These are phyloP conservation scores for Gyromitra esculenta DNA, from an alignment of 2,329 filamentous ascomycete genomes.

Conservation along the genomic window DNA sequence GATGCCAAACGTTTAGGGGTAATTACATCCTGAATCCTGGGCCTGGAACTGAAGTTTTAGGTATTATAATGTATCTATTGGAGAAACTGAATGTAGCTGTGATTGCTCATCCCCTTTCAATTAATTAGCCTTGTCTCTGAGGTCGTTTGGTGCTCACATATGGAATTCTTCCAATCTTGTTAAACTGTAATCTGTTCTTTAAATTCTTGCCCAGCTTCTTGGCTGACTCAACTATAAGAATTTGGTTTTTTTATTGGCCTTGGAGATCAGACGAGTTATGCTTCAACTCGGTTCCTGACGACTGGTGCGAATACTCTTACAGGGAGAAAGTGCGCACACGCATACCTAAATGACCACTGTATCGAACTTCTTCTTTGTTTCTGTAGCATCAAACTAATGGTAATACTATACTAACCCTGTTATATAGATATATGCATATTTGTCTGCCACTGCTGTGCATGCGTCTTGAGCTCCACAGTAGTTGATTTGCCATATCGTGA, in stretches of 20 bases:
- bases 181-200: background rate
- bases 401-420: background rate
- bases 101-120: background rate
- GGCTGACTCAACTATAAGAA: background rate
- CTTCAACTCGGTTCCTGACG: background rate
- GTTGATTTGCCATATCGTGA: background rate
- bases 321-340: conserved; percentile 3
- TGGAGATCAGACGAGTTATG: background rate
- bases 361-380: background rate
- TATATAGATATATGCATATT: background rate
- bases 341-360: background rate
- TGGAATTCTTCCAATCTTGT: background rate
- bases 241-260: background rate
- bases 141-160: background rate
- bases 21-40: background rate
- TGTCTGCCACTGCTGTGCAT: background rate
- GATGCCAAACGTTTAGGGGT: background rate
- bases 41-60: background rate
- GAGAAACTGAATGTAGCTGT: background rate
- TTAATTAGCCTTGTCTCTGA: background rate
- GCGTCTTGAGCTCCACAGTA: background rate
- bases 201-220: background rate
- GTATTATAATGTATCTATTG: background rate
- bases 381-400: background rate
- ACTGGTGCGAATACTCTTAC: background rate